Base-by-base conservation (phyloP, 1,284 basidiomycete genomes). In the Ustilago trichophora region DNA sequence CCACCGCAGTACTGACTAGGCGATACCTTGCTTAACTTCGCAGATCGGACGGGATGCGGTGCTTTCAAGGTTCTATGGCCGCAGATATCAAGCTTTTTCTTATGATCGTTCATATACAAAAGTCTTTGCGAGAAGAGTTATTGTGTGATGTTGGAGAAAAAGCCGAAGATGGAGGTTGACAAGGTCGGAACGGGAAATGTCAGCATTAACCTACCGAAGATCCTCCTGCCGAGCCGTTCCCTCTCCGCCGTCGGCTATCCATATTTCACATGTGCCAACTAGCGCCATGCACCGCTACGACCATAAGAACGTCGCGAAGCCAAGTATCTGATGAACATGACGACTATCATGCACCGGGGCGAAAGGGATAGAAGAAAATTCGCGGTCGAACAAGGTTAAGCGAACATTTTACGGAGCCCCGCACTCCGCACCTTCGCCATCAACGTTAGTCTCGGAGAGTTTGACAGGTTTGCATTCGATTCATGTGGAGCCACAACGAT, bases 1-100 rank as follows among this genome's bases (percentile, higher is more conserved):
- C 88, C 88, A 89, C 88, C 87, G 85, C 88, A 88, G 88, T 89
- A 89, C 88, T 89, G 87, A 88, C 88, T 88, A 83, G 86, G 87
- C 87, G 86, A 87, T 86, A 88, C 87, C 86, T 85, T 85, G 87
- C 85, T 89, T 89, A 87, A 88, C 87, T 88, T 85, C 87, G 86
- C 87, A 88, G 87, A 89, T 89, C 87, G 82, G 88, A 89, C 87
- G 86, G 88, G 88, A 88, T 89, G 87, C 86, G 86, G 87, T 88
- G 87, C 86, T 89, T 88, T 88, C 87, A 86, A 84, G 86, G 86
- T 87, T 87, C 87, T 88, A 87, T 88, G 87, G 87, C 87, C 87
- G 85, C 87, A 86, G 87, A 88, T 88, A 62, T 13, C 12, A 35
- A 0, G n/a, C n/a, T n/a, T 2, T 2, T 6, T 36, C 7, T 5